Evolutionary conservation across 169 alveolate genomes (phyloP).

Genomic region (Fabrea salina): DNA sequence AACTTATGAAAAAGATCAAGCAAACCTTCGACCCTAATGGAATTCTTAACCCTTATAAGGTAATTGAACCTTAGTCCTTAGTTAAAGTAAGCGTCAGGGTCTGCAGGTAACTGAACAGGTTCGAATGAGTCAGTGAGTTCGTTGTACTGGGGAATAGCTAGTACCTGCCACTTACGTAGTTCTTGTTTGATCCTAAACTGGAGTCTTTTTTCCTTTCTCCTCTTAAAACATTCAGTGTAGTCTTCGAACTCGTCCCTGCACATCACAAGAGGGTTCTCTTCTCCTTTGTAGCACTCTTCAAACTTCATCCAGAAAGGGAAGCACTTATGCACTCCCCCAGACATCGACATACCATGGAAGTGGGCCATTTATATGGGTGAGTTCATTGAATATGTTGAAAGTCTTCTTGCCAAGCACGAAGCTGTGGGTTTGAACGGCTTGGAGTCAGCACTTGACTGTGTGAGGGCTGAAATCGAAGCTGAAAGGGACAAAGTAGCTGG

Average conservation of each 20-base stretch:
- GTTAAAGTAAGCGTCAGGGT: constrained; percentile 33
- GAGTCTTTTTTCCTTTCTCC: constrained; percentile 17
- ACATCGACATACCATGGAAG: constrained; percentile 4
- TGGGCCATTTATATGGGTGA: constrained; percentile 28
- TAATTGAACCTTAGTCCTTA: no score
- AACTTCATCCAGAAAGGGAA: constrained; percentile 23
- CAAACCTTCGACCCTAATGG: constrained; percentile 86
- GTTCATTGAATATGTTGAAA: no score
- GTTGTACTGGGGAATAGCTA: constrained; percentile 33
- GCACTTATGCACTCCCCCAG: constrained; percentile 34
- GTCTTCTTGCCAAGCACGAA: not conserved
- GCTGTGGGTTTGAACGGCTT: not conserved
- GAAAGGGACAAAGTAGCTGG: not conserved
- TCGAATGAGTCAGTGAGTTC: constrained; percentile 35
- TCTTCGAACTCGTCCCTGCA: constrained; percentile 33
- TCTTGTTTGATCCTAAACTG: constrained; percentile 3
- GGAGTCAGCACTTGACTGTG: not conserved
- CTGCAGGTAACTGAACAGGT: constrained; percentile 32
- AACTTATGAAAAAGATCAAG: constrained; percentile 49
- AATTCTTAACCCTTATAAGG: constrained; percentile 80
- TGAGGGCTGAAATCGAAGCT: not conserved
- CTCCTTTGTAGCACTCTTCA: constrained; percentile 9
- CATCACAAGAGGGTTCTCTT: constrained; percentile 6
- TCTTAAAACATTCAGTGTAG: constrained; percentile 10
- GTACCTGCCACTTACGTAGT: constrained; percentile 26